Percentiles rank a stretch among this genome's conserved stretches.
Conservation (phyloP, 2,329 filamentous ascomycete genomes). For the Verticillium albo-atrum region DNA sequence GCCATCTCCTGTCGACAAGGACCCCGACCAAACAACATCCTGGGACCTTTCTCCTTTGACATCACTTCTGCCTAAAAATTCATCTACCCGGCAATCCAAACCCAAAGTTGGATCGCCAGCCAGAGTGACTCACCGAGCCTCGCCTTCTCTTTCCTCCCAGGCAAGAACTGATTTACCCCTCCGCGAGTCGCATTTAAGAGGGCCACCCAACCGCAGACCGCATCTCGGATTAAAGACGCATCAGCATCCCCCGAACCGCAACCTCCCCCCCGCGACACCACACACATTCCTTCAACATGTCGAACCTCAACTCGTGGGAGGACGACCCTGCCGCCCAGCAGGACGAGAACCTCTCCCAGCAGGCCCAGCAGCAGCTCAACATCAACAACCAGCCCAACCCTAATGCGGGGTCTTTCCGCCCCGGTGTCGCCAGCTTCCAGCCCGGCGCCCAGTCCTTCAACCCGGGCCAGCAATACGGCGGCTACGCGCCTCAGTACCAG, state of each 20-base stretch:
- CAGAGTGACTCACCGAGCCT: neutral
- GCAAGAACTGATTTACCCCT: neutral
- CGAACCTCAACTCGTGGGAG: constrained; percentile 93
- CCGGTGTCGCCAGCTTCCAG: constrained; percentile 66
- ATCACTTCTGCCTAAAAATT: neutral
- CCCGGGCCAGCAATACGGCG: constrained; percentile 64
- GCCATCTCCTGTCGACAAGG: neutral
- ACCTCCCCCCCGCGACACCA: neutral
- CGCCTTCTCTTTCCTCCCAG: neutral
- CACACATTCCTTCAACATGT: constrained; percentile 52
- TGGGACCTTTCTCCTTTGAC: neutral
- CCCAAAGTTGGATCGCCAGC: neutral
- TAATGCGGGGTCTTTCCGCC: constrained; percentile 54
- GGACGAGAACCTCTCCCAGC: constrained; percentile 73
- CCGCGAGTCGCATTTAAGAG: neutral
- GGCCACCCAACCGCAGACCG: neutral
- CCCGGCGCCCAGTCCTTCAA: constrained; percentile 68
- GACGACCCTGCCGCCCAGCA: constrained; percentile 76
- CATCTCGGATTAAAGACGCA: neutral
- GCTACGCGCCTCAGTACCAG: constrained; percentile 51
- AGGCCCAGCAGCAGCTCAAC: constrained; percentile 72
- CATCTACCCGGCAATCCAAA: neutral
- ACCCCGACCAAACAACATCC: neutral
- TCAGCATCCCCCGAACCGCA: neutral
- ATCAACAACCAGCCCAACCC: constrained; percentile 52